phyloP scores from a whole-genome alignment of 2,329 filamentous ascomycete genomes.

The Tolypocladium amazonense region DNA sequence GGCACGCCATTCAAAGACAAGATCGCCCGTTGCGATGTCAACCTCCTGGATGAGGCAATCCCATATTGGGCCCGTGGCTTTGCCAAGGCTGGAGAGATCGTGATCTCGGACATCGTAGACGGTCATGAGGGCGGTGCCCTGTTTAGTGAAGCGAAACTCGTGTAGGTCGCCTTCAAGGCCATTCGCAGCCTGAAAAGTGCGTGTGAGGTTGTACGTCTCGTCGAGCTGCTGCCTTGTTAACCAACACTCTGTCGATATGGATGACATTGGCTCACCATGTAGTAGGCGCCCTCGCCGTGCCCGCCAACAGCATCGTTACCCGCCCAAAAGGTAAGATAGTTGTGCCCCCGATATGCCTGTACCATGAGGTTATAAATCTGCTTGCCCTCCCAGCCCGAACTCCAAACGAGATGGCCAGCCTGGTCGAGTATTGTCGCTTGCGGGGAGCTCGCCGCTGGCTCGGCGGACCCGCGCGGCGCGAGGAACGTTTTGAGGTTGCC shows the following conservation, averaged over 20 bases:
- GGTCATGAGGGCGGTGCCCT: constrained; percentile 25
- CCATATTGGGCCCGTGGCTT: constrained; percentile 1
- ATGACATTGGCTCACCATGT: constrained; percentile 23
- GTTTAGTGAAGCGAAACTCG: constrained; percentile 23
- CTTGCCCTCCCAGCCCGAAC: constrained; percentile 13
- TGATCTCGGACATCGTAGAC: constrained; percentile 22
- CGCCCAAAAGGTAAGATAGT: constrained; percentile 17
- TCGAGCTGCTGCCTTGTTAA: constrained; percentile 1
- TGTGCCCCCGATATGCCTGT: constrained; percentile 7
- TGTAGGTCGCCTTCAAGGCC: constrained; percentile 23
- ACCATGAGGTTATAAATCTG: constrained; percentile 11
- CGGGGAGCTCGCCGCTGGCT: constrained; percentile 16
- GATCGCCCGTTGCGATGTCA: constrained; percentile 21
- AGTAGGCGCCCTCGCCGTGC: constrained; percentile 31
- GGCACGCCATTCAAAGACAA: constrained; percentile 25
- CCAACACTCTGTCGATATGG: neutral
- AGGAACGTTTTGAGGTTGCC: constrained; percentile 21
- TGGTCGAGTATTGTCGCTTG: constrained; percentile 30
- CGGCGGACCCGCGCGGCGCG: constrained; percentile 16
- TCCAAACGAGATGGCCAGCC: constrained; percentile 28
- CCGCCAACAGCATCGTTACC: constrained; percentile 27
- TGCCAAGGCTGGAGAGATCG: constrained; percentile 20
- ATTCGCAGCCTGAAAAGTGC: constrained; percentile 1
- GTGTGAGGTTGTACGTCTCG: constrained; percentile 2
- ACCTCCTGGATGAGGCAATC: constrained; percentile 25